Evolutionary conservation across 805 yeast species (phyloP).

Genomic region (Saccharomycopsis guyanensis): DNA sequence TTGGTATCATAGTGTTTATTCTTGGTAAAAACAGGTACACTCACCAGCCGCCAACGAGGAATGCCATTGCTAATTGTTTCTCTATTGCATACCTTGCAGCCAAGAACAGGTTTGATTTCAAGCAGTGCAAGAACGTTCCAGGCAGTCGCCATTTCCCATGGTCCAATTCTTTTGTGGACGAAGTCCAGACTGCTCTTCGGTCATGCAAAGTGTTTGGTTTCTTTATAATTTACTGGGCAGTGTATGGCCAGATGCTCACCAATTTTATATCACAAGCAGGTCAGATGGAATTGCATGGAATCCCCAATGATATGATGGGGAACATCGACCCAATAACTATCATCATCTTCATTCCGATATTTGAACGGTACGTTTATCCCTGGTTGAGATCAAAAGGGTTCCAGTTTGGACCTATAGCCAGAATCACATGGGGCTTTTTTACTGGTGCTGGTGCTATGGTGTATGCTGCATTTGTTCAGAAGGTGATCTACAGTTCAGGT

Average conservation of each 20-base stretch:
- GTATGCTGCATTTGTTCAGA: conserved; percentile 70
- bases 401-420: conserved; percentile 62
- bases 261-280: conserved; percentile 71
- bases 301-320: conserved; percentile 75
- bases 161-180: conserved; percentile 68
- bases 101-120: conserved; percentile 42
- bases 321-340: conserved; percentile 70
- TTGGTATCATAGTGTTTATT: conserved; percentile 46
- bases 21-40: conserved; percentile 48
- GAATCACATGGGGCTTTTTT: conserved; percentile 64
- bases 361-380: conserved; percentile 55
- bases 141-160: conserved; percentile 44
- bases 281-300: conserved; percentile 63
- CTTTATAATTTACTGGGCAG: conserved; percentile 70
- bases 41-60: conserved; percentile 54
- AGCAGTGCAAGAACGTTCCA: conserved; percentile 50
- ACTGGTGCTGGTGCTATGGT: conserved; percentile 60
- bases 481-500: conserved; percentile 57
- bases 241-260: conserved; percentile 65
- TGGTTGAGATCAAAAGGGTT: conserved; percentile 41
- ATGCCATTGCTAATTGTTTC: conserved; percentile 50
- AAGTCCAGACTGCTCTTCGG: conserved; percentile 52
- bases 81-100: conserved; percentile 35
- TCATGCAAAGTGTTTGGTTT: conserved; percentile 70
- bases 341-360: conserved; percentile 69